These are phyloP conservation scores for Plasmodium ovale DNA, from an alignment of 169 alveolate genomes.

Conservation along the genomic window DNA sequence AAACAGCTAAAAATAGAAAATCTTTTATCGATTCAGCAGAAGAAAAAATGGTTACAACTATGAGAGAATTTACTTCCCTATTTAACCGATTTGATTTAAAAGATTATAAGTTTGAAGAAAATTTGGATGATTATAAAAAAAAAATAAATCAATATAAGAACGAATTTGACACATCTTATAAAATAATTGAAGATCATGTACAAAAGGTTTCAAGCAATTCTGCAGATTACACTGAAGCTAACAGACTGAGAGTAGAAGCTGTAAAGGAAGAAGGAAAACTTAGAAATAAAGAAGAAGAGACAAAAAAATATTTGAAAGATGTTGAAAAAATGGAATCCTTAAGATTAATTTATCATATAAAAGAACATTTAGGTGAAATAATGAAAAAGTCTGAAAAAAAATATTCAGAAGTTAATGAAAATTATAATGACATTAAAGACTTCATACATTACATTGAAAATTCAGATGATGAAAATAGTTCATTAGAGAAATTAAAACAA, in stretches of 20 bases:
- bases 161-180: neutral
- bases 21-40: no score
- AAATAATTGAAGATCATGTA: neutral
- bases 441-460: neutral
- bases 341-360: constrained; percentile 9
- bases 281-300: neutral
- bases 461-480: neutral
- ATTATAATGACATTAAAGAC: neutral
- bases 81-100: no score
- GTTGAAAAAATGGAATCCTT: neutral
- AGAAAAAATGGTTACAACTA: no score
- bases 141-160: no score
- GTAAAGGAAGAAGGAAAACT: neutral
- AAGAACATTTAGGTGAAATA: neutral
- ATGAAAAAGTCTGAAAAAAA: neutral
- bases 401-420: neutral
- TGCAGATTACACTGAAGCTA: neutral
- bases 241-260: neutral
- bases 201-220: neutral
- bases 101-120: neutral
- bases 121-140: neutral
- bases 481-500: neutral
- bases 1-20: no score
- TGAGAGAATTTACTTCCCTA: no score
- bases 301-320: neutral